phyloP scores from a whole-genome alignment of 371 early-diverging fungal genomes.

The Phascolomyces articulosus region DNA sequence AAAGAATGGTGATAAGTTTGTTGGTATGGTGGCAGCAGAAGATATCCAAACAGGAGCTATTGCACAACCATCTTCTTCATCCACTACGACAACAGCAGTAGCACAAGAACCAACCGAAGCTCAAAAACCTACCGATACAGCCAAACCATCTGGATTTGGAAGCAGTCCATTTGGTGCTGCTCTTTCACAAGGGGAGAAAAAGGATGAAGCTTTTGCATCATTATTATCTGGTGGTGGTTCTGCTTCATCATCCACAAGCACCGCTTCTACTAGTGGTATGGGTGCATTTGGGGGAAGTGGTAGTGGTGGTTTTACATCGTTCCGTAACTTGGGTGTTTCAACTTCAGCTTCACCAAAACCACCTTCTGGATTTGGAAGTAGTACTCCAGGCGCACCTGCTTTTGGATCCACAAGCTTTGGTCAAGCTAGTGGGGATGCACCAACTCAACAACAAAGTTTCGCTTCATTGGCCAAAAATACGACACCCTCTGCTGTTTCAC shows the following conservation, averaged over 20 bases:
- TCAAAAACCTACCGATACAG: background rate
- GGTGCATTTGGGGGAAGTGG: background rate
- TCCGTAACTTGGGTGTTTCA: conserved; percentile 3
- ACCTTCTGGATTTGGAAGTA: conserved; percentile 1
- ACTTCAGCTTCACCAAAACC: background rate
- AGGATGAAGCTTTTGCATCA: background rate
- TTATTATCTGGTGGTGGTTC: background rate
- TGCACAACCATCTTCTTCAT: conserved; percentile 1
- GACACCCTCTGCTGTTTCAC: conserved; percentile 9
- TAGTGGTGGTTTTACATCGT: conserved; percentile 3
- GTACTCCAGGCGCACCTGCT: background rate
- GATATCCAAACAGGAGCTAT: conserved; percentile 11
- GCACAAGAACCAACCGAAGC: background rate
- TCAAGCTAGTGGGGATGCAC: conserved; percentile 9
- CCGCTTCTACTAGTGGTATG: background rate
- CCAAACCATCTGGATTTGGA: conserved; percentile 14
- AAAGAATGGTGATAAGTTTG: conserved; percentile 29
- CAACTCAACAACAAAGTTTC: conserved; percentile 12
- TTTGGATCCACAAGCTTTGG: conserved; percentile 22
- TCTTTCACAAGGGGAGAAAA: conserved; percentile 6
- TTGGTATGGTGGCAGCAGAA: conserved; percentile 22
- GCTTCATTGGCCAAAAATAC: conserved; percentile 11
- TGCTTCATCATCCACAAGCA: background rate
- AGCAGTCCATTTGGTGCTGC: conserved; percentile 30
- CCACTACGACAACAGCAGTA: background rate